These are phyloP conservation scores for Diaporthe destruens DNA, from an alignment of 2,329 filamentous ascomycete species.

Conservation along the genomic window DNA sequence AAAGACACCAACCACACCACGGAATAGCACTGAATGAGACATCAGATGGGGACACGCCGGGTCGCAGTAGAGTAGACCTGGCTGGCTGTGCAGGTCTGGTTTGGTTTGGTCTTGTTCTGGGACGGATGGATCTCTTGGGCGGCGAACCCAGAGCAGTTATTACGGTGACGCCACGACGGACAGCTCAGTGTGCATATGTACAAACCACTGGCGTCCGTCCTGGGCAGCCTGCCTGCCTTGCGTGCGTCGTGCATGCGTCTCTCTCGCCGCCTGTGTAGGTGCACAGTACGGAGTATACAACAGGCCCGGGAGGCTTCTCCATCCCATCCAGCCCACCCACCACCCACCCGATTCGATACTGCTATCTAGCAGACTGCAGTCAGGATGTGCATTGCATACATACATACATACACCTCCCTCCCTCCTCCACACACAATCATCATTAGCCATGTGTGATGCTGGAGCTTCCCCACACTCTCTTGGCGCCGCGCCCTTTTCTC, in stretches of 20 bases:
- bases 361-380: not conserved
- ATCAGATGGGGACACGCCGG: not conserved
- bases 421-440: constrained; percentile 3
- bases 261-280: not conserved
- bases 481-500: not conserved
- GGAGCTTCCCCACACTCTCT: constrained; percentile 20
- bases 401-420: not conserved
- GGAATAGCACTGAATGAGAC: constrained; percentile 1
- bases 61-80: too few relatives aligned
- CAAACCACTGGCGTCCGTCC: not conserved
- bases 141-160: not conserved
- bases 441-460: not conserved
- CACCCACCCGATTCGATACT: constrained; percentile 11
- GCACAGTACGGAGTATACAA: not conserved
- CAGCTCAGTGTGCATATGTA: not conserved
- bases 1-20: not conserved
- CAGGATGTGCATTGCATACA: constrained; percentile 5
- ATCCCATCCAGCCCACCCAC: constrained; percentile 7
- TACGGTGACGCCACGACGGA: constrained; percentile 12
- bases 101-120: too few relatives aligned
- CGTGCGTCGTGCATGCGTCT: too few relatives aligned
- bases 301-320: not conserved
- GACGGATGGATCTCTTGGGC: not conserved
- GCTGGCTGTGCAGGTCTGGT: too few relatives aligned
- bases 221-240: not conserved